Evolutionary conservation across 768 basidiomycete species (phyloP), one percentile per base, ranked within the genome.

Genomic region (Leucocoprinus birnbaumii): DNA sequence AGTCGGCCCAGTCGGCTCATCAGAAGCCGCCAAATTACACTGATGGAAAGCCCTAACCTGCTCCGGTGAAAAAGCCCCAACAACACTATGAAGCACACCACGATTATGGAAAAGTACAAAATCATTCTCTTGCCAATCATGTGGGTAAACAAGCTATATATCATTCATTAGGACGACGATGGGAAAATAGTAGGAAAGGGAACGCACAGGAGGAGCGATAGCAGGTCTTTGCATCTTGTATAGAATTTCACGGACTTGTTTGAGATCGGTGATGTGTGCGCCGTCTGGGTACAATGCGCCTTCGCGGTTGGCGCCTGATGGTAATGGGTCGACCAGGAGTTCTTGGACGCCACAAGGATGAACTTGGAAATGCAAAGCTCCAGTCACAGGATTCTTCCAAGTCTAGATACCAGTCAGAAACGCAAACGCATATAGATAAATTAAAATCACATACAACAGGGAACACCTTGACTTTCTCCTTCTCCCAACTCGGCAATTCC

Each of bases 351-450:
- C 92, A 61, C 87, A 90, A 3, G 90, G 93, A 66, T 96, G 94
- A 3, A 96, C 94, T 65, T 98, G 84, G 73, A 95, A 86, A 66
- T 95, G 91, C 19, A 98, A 78, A 1, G 75, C 73, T 22, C 86
- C 85, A 11, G 93, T 96, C 7, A 83, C 81, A 0, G 93, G 91
- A 69, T 95, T 96, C 77, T 95, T 95, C 94, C 94, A 96, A 6
- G 87, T 67, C 87, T 93, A 58, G 14, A 48, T n/a, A 42, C 41
- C 38, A 59, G 44, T 40, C 18, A 45, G 22, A 47, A 41, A 14
- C 45, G 21, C 25, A n/a, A 42, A 26, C 4, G 38, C 16, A 14
- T 16, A 13, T 38, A 4, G 16, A 38, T 38, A n/a, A 11, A 5
- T 31, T 11, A 35, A 3, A 38, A n/a, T 11, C 9, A 68, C 72